These are phyloP conservation scores for Starmerella apis DNA, from an alignment of 805 yeast species.

Conservation along the genomic window DNA sequence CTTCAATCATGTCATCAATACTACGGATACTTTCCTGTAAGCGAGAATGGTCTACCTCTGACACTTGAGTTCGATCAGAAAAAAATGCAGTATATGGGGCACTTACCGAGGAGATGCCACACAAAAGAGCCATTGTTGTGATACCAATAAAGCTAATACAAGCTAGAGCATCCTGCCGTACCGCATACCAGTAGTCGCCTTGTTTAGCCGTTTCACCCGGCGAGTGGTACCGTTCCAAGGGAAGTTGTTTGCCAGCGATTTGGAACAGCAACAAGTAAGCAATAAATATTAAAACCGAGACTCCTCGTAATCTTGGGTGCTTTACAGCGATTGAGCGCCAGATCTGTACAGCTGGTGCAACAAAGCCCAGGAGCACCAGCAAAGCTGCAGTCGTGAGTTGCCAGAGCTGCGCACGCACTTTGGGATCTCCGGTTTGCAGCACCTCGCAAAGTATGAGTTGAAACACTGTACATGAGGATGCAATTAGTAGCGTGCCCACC, in stretches of 20 bases:
- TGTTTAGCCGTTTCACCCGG: neutral
- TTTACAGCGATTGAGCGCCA: conserved; percentile 11
- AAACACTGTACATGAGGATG: conserved; percentile 24
- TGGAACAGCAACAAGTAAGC: conserved; percentile 26
- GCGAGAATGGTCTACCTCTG: conserved; percentile 29
- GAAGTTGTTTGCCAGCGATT: conserved; percentile 29
- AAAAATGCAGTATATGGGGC: conserved; percentile 35
- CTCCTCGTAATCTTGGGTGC: conserved; percentile 20
- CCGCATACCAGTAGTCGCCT: conserved; percentile 16
- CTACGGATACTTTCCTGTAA: conserved; percentile 27
- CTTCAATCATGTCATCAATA: conserved; percentile 28
- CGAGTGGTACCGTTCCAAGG: conserved; percentile 22
- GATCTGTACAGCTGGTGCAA: conserved; percentile 22
- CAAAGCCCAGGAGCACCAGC: conserved; percentile 20
- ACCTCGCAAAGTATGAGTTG: conserved; percentile 36
- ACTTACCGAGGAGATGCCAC: conserved; percentile 36
- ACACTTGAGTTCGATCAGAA: conserved; percentile 23
- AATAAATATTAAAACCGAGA: conserved; percentile 27
- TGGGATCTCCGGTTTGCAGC: conserved; percentile 20
- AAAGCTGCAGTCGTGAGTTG: conserved; percentile 24
- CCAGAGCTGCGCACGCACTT: conserved; percentile 22
- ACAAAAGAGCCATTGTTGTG: conserved; percentile 34
- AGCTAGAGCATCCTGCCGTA: conserved; percentile 28
- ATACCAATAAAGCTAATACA: conserved; percentile 35
- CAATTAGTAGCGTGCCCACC: conserved; percentile 1